Percentiles rank a stretch among this genome's conserved stretches.
These are phyloP conservation scores for Fusarium verticillioides DNA, from an alignment of 2,329 filamentous ascomycete species.

Conservation along the genomic window DNA sequence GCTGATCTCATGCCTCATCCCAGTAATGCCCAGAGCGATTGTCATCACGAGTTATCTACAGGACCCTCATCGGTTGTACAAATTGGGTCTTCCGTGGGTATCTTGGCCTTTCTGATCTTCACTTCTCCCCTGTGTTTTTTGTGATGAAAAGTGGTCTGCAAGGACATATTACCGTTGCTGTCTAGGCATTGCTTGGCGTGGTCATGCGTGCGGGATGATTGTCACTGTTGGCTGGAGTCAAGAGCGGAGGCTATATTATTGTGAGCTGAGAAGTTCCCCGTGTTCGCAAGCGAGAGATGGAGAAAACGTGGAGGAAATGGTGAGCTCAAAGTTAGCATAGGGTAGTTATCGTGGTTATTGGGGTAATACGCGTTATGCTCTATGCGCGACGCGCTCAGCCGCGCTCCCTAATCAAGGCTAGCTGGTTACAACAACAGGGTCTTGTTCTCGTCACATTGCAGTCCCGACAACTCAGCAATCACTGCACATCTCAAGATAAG, in stretches of 20 bases:
- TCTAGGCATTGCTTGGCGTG: neutral
- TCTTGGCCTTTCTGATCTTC: neutral
- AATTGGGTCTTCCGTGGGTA: conserved; percentile 5
- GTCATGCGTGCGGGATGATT: neutral
- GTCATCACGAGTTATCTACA: neutral
- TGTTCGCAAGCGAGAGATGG: neutral
- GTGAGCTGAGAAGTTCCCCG: neutral
- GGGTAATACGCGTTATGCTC: neutral
- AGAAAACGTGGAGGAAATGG: neutral
- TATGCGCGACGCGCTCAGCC: neutral
- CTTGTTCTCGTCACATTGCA: neutral
- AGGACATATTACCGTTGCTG: neutral
- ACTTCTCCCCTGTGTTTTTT: neutral
- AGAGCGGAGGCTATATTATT: neutral
- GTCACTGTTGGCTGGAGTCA: neutral
- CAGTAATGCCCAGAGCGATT: neutral
- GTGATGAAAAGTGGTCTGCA: neutral
- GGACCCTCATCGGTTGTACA: neutral
- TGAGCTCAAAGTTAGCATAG: neutral
- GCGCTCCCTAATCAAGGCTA: neutral
- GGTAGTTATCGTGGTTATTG: neutral
- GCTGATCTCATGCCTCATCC: conserved; percentile 1
- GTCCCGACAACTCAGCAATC: neutral
- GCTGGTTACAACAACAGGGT: neutral
- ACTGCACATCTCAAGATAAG: neutral